phyloP scores from a whole-genome alignment of 2,329 filamentous ascomycete genomes.

The Colletotrichum somersetense region DNA sequence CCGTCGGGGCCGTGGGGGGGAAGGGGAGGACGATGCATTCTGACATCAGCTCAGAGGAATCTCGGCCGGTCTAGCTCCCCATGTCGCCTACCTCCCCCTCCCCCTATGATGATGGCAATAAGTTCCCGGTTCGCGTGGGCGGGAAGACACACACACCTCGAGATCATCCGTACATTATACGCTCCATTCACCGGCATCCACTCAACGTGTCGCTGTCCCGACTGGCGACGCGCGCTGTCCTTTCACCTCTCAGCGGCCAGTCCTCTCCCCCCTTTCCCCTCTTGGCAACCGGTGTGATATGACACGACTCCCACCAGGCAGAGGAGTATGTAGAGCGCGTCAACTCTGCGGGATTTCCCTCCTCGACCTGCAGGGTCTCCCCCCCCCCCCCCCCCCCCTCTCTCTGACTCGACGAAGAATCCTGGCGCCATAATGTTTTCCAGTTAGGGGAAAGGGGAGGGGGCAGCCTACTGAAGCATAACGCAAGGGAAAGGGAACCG shows the following conservation, averaged over 20 bases:
- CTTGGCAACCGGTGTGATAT: slow-evolving; percentile 34
- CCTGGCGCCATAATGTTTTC: slow-evolving; percentile 19
- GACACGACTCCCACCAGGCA: slow-evolving; percentile 13
- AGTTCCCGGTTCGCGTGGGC: background rate
- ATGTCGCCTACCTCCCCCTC: background rate
- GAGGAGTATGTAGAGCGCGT: slow-evolving; percentile 21
- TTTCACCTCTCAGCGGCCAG: background rate
- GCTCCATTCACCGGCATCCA: slow-evolving; percentile 19
- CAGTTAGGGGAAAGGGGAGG: background rate
- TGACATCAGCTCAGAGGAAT: slow-evolving; percentile 16
- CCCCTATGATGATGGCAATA: background rate
- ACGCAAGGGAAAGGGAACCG: slow-evolving; percentile 15
- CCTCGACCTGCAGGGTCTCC: slow-evolving; percentile 11
- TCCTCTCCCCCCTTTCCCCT: background rate
- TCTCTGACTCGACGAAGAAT: slow-evolving; percentile 31
- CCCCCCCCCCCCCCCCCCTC: background rate
- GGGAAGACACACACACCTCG: background rate
- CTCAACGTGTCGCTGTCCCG: slow-evolving; percentile 7
- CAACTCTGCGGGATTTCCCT: slow-evolving; percentile 17
- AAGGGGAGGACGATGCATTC: slow-evolving; percentile 15
- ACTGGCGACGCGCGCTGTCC: slow-evolving; percentile 1
- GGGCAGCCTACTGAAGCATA: background rate
- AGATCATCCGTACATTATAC: slow-evolving; percentile 20
- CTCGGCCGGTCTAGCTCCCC: slow-evolving; percentile 26
- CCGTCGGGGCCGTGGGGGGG: background rate